These are phyloP conservation scores for Heimioporus punctisporus DNA, from an alignment of 1,284 basidiomycete species.

Conservation along the genomic window DNA sequence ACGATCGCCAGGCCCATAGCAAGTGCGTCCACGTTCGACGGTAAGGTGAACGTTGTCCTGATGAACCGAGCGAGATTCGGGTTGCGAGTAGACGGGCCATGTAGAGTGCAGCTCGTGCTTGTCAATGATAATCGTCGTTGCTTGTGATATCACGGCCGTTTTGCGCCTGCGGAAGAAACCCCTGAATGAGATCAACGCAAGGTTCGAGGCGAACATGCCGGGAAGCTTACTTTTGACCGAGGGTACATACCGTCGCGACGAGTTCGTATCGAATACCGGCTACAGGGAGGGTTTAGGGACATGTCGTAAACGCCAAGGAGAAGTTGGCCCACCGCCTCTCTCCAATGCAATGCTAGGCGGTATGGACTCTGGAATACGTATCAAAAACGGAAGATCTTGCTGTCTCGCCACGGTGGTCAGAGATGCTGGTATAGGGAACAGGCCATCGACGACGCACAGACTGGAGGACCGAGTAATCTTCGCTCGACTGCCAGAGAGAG, in stretches of 20 bases:
- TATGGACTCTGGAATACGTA: constrained; percentile 85
- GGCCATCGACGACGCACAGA: constrained; percentile 52
- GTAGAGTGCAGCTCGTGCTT: constrained; percentile 90
- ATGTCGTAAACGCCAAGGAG: neutral
- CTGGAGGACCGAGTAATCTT: constrained; percentile 69
- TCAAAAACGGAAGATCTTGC: constrained; percentile 81
- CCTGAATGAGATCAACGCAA: constrained; percentile 41
- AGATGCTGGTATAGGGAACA: too few species aligned
- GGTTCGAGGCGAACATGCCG: too few species aligned
- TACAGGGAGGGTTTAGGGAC: constrained; percentile 23
- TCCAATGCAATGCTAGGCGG: constrained; percentile 81
- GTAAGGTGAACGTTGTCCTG: constrained; percentile 72
- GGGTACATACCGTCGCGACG: constrained; percentile 79
- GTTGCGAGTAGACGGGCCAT: constrained; percentile 86
- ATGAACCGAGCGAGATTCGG: constrained; percentile 68
- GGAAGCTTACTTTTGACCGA: constrained; percentile 71
- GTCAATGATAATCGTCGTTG: constrained; percentile 76
- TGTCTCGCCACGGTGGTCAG: constrained; percentile 29
- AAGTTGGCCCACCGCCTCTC: constrained; percentile 52
- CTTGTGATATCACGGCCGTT: constrained; percentile 57
- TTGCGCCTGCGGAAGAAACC: constrained; percentile 75
- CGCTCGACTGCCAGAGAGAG: constrained; percentile 69
- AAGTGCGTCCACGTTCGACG: constrained; percentile 75
- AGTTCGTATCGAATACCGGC: constrained; percentile 87
- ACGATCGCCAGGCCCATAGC: constrained; percentile 85